Base-by-base conservation (phyloP, 2,329 filamentous ascomycete species). In the Diplodia seriata region DNA sequence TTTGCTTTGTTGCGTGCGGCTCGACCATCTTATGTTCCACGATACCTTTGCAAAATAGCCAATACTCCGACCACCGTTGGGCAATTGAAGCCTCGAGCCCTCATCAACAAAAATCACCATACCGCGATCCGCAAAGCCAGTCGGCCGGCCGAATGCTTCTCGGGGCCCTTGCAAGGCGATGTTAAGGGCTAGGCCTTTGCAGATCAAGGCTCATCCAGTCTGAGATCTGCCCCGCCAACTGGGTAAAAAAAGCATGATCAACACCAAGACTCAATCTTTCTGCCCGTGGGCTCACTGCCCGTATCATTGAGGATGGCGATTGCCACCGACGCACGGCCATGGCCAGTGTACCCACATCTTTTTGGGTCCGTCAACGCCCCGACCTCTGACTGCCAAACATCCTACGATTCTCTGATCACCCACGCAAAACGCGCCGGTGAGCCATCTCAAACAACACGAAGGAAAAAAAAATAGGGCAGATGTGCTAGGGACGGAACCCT, bases 161-260 rank as follows among this genome's bases (percentile, higher is more conserved):
- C 26, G 26, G 4, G 18, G n/a, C 18, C n/a, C 18, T 18, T n/a
- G 8, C 6, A 7, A 23, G 23, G 50, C 14, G 50, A 31, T 53
- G 11, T 23, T 57, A 20, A 36, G 11, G 55, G n/a, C 55, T 36
- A 26, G 55, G 7, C n/a, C 36, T 40, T 36, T 14, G n/a, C 33
- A 23, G 55, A 57, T 40, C 55, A 40, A 29, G 55, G n/a, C 11
- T 12, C 31, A 23, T 36, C 55, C 14, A 15, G 55, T 4, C 31
- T 11, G 33, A 20, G 55, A 57, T 57, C 36, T 26, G 55, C 55
- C 53, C 53, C 18, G 53, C 53, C 53, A 55, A 55, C 29, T 7
- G 11, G 29, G 12, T 23, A 57, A 59, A 29, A 23, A 59, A 43
- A 38, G 50, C 12, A 53, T 15, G 50, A 53, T 31, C 50, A 53